phyloP scores from a whole-genome alignment of 2,329 filamentous ascomycete genomes.

The Cercospora janseana region DNA sequence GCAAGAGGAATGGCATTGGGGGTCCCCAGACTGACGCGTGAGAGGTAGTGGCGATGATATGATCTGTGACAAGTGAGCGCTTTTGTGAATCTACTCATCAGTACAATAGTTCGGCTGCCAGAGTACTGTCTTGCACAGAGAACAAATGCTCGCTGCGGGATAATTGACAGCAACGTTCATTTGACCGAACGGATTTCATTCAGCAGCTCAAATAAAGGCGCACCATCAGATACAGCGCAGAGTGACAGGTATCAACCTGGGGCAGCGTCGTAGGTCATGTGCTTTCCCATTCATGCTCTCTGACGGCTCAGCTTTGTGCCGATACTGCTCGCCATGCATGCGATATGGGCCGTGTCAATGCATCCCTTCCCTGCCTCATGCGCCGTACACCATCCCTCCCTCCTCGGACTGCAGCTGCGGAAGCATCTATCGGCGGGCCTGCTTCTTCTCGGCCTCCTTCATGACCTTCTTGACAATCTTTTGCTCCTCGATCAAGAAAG shows the following conservation, averaged over 20 bases:
- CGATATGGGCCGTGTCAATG: constrained; percentile 15
- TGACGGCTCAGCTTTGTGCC: constrained; percentile 7
- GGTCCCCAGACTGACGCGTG: no score
- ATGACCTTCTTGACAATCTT: constrained; percentile 99
- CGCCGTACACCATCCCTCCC: constrained; percentile 17
- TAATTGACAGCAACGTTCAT: constrained; percentile 1
- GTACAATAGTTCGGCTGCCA: no score
- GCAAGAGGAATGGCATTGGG: no score
- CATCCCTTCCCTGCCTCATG: constrained; percentile 20
- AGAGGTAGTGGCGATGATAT: no score
- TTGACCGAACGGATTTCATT: constrained; percentile 19
- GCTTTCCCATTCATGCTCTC: constrained; percentile 14
- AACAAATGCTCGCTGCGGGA: no score
- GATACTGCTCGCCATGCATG: constrained; percentile 13
- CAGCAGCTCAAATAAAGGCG: constrained; percentile 19
- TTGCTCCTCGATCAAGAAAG: constrained; percentile 99
- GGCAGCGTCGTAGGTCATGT: constrained; percentile 4
- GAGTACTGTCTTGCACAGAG: no score
- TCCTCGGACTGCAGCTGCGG: constrained; percentile 10
- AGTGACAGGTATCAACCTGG: constrained; percentile 4
- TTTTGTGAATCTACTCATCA: no score
- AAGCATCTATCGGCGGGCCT: constrained; percentile 30
- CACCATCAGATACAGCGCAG: constrained; percentile 3
- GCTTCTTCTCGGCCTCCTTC: constrained; percentile 90
- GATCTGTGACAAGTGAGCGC: no score